phyloP scores from a whole-genome alignment of 306 rosid species.

The Begonia fuchsioides region DNA sequence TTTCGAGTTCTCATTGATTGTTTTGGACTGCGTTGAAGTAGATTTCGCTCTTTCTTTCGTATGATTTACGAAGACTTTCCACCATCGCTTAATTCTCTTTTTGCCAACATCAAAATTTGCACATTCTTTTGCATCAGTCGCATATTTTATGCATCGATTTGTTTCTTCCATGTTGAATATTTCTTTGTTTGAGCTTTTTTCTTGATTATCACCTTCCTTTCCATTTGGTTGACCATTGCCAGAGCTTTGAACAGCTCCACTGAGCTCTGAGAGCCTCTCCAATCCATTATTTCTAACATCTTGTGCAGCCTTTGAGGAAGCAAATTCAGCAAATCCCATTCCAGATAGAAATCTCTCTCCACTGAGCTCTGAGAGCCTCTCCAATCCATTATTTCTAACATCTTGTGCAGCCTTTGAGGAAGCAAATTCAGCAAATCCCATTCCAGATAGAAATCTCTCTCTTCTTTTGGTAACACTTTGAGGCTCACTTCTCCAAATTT shows the following conservation, averaged over 20 bases:
- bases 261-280: conserved; percentile 30
- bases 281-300: conserved; percentile 16
- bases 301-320: conserved; percentile 13
- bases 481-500: conserved; percentile 68
- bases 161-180: conserved; percentile 6
- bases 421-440: conserved; percentile 33
- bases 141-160: conserved; percentile 13
- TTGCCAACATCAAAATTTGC: conserved; percentile 11
- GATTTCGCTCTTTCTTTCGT: conserved; percentile 11
- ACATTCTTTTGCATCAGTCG: conserved; percentile 16
- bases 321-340: conserved; percentile 36
- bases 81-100: conserved; percentile 39
- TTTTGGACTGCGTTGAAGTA: conserved; percentile 14
- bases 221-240: conserved; percentile 8
- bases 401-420: conserved; percentile 16
- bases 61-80: conserved; percentile 30
- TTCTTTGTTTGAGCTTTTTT: conserved; percentile 7
- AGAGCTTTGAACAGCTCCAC: conserved; percentile 29
- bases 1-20: conserved; percentile 5
- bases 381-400: conserved; percentile 16
- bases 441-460: conserved; percentile 33
- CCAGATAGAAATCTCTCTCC: conserved; percentile 40
- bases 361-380: conserved; percentile 29
- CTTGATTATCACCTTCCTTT: conserved; percentile 7
- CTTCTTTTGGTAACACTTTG: conserved; percentile 60